Evolutionary conservation across 352 stramenopile genomes (phyloP).

Genomic region (Peronospora tabacina): DNA sequence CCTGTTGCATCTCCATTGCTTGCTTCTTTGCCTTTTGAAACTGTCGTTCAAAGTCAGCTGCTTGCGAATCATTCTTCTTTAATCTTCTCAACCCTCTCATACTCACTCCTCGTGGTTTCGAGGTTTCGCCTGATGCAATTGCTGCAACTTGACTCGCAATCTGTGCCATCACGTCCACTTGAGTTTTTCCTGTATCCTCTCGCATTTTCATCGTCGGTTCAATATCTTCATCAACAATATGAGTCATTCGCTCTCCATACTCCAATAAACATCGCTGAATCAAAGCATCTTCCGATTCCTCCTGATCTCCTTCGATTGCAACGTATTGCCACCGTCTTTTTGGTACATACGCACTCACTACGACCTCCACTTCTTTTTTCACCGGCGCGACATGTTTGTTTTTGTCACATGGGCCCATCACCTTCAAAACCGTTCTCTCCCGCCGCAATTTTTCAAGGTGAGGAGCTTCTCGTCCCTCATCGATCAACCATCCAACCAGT

Average conservation of each 20-base stretch:
- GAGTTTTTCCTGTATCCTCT: conserved; percentile 3
- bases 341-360: conserved; percentile 36
- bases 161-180: conserved; percentile 35
- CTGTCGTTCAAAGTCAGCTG: conserved; percentile 48
- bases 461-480: conserved; percentile 21
- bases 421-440: conserved; percentile 28
- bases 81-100: conserved; percentile 13
- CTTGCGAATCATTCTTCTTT: conserved; percentile 19
- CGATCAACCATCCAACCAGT: conserved; percentile 49
- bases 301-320: conserved; percentile 9
- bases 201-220: conserved; percentile 10
- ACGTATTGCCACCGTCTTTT: conserved; percentile 41
- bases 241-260: conserved; percentile 57
- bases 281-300: conserved; percentile 52
- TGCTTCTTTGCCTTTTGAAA: conserved; percentile 52
- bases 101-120: conserved; percentile 7
- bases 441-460: conserved; percentile 37
- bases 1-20: conserved; percentile 42
- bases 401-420: conserved; percentile 12
- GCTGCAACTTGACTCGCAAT: conserved; percentile 42
- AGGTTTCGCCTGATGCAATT: conserved; percentile 21
- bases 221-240: conserved; percentile 13
- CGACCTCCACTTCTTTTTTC: conserved; percentile 38
- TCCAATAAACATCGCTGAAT: conserved; percentile 78
- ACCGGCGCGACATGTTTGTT: conserved; percentile 11